Base-by-base conservation (phyloP, 129 eudicot genomes). In the Flaveria trinervia region DNA sequence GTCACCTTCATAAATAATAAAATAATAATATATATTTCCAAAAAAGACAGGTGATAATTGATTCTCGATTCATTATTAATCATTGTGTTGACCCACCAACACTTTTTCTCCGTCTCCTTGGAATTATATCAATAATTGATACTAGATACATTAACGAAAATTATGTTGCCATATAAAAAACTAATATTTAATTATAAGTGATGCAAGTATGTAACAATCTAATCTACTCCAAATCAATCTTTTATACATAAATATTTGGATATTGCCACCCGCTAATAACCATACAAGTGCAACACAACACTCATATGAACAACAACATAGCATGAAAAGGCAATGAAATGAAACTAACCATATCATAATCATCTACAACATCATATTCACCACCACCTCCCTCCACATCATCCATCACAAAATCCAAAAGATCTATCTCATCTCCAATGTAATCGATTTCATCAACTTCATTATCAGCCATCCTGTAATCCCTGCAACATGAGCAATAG, bases 321-420 rank as follows among this genome's bases (percentile, higher is more conserved):
- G 18, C 16, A 74, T 14, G 44, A 48, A 70, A 46, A 70, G 0
- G 22, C 46, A 78, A 48, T 54, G 7, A 76, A 17, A 51, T 20
- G 22, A 51, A 46, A 82, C 87, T 75, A 81, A 89, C 96, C 92
- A 85, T 85, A 6, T 89, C 96, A 76, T 87, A 83, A 77, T 85
- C 92, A 72, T 89, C 89, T 48, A 79, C 86, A 71, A 72, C 64
- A 18, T 67, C 71, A 73, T 87, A 86, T 2, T 60, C 89, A 81
- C 74, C 82, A 55, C 86, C 76, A 50, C 55, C 67, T 16, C 79
- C 86, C 55, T 77, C 91, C 50, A 80, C 89, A 54, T 77, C 76
- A 52, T 83, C 90, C 84, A 73, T 85, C 75, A 81, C 71, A 50
- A 87, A 82, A 75, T 86, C 91, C 70, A 77, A 70, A 75, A 76